Percentiles rank a stretch among this genome's conserved stretches.
These are phyloP conservation scores for Nemania sp. DNA, from an alignment of 2,329 filamentous ascomycete genomes.

Conservation along the genomic window DNA sequence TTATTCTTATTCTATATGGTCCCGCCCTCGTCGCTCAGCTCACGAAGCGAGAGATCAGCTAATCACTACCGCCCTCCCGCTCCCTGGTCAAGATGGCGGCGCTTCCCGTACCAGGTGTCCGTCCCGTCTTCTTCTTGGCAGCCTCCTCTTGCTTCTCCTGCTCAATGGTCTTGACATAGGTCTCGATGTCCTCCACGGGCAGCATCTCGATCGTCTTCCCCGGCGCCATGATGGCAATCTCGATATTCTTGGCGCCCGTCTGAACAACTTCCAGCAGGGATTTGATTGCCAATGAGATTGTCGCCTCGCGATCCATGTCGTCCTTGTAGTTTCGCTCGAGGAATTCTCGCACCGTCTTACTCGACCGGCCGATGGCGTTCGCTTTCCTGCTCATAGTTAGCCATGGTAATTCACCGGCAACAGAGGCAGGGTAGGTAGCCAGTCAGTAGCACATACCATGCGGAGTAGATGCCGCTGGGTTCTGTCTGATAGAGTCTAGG, in stretches of 20 bases:
- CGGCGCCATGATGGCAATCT: conserved; percentile 97
- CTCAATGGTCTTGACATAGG: conserved; percentile 98
- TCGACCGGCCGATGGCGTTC: conserved; percentile 96
- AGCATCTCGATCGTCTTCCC: conserved; percentile 92
- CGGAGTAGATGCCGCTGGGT: conserved; percentile 98
- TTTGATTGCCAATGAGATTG: conserved; percentile 97
- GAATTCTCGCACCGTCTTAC: conserved; percentile 98
- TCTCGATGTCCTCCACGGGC: conserved; percentile 93
- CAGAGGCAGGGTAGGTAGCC: background rate
- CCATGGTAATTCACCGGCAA: background rate
- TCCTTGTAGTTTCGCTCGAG: conserved; percentile 99
- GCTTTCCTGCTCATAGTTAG: conserved; percentile 75
- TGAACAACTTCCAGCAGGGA: conserved; percentile 97
- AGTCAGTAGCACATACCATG: conserved; percentile 70
- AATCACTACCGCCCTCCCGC: conserved; percentile 44
- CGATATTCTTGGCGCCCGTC: conserved; percentile 99
- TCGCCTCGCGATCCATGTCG: conserved; percentile 93
- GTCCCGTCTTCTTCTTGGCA: conserved; percentile 90
- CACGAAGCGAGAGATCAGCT: conserved; percentile 13
- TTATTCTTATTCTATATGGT: conserved; percentile 18
- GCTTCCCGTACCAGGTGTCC: conserved; percentile 69
- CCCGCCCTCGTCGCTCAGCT: background rate
- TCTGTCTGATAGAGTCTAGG: conserved; percentile 97
- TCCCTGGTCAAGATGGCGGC: conserved; percentile 75
- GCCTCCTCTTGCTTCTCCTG: conserved; percentile 99